These are phyloP conservation scores for Peltaster fructicola DNA, from an alignment of 2,329 filamentous ascomycete genomes.

Conservation along the genomic window DNA sequence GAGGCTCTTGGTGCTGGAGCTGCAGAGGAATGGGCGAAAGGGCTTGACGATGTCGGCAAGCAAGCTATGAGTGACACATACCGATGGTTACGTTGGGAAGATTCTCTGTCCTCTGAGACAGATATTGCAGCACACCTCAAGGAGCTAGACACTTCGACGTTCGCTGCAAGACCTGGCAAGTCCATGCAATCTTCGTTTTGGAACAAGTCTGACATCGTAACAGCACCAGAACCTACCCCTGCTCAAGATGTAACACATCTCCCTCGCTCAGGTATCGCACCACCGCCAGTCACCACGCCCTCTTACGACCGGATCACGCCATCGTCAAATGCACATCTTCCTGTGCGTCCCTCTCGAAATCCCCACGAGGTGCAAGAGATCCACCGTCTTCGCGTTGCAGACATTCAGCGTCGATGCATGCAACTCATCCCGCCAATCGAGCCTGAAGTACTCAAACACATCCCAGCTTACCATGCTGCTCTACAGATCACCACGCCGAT, in stretches of 20 bases:
- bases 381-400: constrained; percentile 45
- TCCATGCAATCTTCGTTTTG: too few species aligned
- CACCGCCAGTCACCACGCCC: too few species aligned
- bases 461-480: constrained; percentile 57
- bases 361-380: constrained; percentile 45
- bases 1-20: constrained; percentile 49
- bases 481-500: constrained; percentile 51
- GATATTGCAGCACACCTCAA: constrained; percentile 14
- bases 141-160: too few species aligned
- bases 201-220: constrained; percentile 1
- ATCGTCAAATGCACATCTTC: too few species aligned
- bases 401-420: constrained; percentile 52
- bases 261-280: too few species aligned
- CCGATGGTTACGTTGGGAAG: constrained; percentile 61
- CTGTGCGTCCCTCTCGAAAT: constrained; percentile 30
- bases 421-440: constrained; percentile 48
- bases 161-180: too few species aligned
- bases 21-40: constrained; percentile 64
- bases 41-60: constrained; percentile 46
- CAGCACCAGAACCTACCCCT: constrained; percentile 5
- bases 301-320: too few species aligned
- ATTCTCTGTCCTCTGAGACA: constrained; percentile 15
- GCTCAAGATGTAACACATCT: constrained; percentile 10
- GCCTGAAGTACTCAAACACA: constrained; percentile 45
- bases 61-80: constrained; percentile 42